phyloP scores from a whole-genome alignment of 805 yeast species.

The Ogataea trehaloabstinens region DNA sequence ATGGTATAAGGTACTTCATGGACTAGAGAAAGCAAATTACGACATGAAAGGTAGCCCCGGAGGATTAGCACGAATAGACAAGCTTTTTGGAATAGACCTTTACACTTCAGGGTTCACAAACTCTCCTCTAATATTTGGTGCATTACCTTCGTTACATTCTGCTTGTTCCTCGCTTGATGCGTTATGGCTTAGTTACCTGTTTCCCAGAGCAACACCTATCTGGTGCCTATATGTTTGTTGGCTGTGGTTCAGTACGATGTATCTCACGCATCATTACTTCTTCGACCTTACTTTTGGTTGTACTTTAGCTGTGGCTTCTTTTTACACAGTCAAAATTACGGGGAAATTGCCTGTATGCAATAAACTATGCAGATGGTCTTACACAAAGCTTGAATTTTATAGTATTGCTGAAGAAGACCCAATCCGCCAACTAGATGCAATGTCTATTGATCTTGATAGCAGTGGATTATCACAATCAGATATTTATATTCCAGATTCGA shows the following conservation, averaged over 20 bases:
- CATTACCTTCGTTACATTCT: conserved; percentile 76
- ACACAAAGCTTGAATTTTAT: conserved; percentile 9
- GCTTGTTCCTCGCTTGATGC: conserved; percentile 96
- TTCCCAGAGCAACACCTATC: conserved; percentile 65
- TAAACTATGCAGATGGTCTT: conserved; percentile 22
- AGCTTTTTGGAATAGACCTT: conserved; percentile 71
- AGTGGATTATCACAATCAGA: conserved; percentile 8
- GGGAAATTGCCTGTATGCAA: conserved; percentile 16
- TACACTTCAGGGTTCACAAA: conserved; percentile 80
- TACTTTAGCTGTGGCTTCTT: conserved; percentile 67
- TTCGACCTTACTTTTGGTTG: conserved; percentile 95
- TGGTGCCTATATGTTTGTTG: conserved; percentile 81
- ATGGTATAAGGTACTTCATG: conserved; percentile 87
- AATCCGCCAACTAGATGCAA: conserved; percentile 12
- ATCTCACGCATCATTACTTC: conserved; percentile 93
- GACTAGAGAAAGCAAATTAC: conserved; percentile 86
- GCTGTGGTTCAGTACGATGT: conserved; percentile 99
- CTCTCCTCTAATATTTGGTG: conserved; percentile 90
- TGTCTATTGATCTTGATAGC: conserved; percentile 15
- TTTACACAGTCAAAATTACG: conserved; percentile 63
- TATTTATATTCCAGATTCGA: conserved; percentile 7
- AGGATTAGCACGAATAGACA: conserved; percentile 86
- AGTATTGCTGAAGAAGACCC: conserved; percentile 23
- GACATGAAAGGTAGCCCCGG: conserved; percentile 94
- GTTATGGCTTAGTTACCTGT: conserved; percentile 75